Evolutionary conservation across 176 grass and related monocot species (phyloP).

Genomic region (Dendrocalamus sinicus): DNA sequence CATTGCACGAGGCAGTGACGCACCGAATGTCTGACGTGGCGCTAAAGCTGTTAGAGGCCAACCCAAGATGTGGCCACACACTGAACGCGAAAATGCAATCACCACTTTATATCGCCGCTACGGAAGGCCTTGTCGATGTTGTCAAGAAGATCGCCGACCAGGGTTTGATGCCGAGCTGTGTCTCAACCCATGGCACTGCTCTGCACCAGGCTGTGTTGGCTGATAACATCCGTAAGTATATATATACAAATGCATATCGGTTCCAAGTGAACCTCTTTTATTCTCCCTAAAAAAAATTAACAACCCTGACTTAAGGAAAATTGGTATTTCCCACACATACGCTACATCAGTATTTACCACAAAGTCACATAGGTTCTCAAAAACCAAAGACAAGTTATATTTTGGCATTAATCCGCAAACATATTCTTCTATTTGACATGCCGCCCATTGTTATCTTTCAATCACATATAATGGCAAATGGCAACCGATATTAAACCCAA

Average conservation of each 20-base stretch:
- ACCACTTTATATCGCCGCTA: constrained; percentile 27
- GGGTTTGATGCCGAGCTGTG: background rate
- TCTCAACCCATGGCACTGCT: background rate
- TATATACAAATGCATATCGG: background rate
- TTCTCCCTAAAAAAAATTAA: background rate
- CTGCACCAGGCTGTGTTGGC: constrained; percentile 30
- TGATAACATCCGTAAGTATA: constrained; percentile 29
- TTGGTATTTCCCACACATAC: too few relatives aligned
- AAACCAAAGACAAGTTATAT: too few relatives aligned
- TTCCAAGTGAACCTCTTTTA: background rate
- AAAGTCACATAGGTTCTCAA: too few relatives aligned
- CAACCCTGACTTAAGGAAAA: background rate
- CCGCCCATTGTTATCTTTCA: too few relatives aligned
- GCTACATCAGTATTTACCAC: too few relatives aligned
- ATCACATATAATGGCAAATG: too few relatives aligned
- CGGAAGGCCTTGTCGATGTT: background rate
- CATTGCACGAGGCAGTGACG: constrained; percentile 37
- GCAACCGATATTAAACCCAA: too few relatives aligned
- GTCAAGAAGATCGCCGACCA: constrained; percentile 5
- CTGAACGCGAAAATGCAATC: constrained; percentile 21
- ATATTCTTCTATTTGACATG: too few relatives aligned
- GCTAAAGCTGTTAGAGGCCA: background rate
- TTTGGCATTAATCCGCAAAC: too few relatives aligned
- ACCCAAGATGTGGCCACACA: background rate
- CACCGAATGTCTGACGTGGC: constrained; percentile 10